Percentiles rank a stretch among this genome's conserved stretches.
phyloP scores from a whole-genome alignment of 257 asterid species.

The Primulina eburnea region DNA sequence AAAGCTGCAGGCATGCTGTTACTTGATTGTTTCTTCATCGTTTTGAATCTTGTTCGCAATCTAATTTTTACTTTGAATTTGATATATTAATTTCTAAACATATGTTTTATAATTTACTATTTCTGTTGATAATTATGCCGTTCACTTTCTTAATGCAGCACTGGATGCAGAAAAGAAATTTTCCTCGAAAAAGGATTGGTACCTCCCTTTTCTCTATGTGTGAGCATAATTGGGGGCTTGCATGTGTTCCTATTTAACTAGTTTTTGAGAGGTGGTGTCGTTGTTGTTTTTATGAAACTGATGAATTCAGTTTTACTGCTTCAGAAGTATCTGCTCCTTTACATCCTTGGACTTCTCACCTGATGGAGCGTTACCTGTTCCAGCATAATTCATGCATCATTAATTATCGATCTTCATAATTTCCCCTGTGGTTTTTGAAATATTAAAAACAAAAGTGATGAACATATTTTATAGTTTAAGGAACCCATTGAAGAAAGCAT shows the following conservation, averaged over 20 bases:
- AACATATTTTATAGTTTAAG: too few species aligned
- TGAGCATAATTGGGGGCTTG: slow-evolving; percentile 7
- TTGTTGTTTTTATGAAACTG: neutral
- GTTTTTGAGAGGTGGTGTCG: neutral
- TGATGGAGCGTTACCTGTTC: neutral
- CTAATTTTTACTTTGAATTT: neutral
- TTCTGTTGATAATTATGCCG: slow-evolving; percentile 10
- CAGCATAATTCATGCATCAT: too few species aligned
- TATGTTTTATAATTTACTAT: slow-evolving; percentile 9
- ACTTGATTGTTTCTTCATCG: neutral
- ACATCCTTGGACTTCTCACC: neutral
- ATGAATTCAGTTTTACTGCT: neutral
- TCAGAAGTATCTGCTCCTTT: neutral
- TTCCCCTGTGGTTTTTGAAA: too few species aligned
- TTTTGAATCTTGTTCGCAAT: neutral
- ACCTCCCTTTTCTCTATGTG: slow-evolving; percentile 28
- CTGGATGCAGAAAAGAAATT: slow-evolving; percentile 83
- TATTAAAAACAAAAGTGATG: too few species aligned
- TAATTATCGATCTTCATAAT: too few species aligned
- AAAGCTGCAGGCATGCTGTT: neutral
- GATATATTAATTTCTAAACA: neutral
- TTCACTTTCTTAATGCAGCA: slow-evolving; percentile 59
- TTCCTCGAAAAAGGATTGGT: slow-evolving; percentile 77
- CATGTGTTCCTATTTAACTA: neutral
- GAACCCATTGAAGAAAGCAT: too few species aligned